Conservation (phyloP, 805 yeast genomes). For the Ogataea paraovalis region DNA sequence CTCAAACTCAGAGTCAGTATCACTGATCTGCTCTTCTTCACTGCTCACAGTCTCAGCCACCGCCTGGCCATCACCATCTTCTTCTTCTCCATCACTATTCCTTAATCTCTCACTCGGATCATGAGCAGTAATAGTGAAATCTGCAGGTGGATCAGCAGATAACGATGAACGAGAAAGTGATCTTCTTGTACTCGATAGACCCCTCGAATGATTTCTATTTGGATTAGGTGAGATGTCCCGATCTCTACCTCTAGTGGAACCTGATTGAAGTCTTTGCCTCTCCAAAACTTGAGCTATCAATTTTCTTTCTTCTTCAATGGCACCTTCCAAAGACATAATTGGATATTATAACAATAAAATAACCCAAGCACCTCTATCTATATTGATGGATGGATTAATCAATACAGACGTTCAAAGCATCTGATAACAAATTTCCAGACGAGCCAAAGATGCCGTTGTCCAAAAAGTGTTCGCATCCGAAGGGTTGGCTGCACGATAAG, state of each 20-base stretch:
- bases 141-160: constrained; percentile 22
- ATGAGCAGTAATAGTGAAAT: constrained; percentile 65
- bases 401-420: too few species aligned
- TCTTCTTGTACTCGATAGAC: constrained; percentile 21
- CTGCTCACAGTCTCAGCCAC: constrained; percentile 26
- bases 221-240: constrained; percentile 11
- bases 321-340: constrained; percentile 32
- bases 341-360: not conserved
- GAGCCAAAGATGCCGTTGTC: too few species aligned
- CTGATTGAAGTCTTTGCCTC: constrained; percentile 19
- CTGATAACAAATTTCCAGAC: too few species aligned
- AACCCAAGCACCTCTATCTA: too few species aligned
- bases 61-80: constrained; percentile 13
- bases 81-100: not conserved
- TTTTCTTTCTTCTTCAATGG: constrained; percentile 31
- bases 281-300: constrained; percentile 29
- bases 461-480: too few species aligned
- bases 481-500: too few species aligned
- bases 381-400: too few species aligned
- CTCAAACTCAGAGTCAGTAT: constrained; percentile 56
- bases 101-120: constrained; percentile 68
- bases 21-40: constrained; percentile 60
- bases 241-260: constrained; percentile 17
- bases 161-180: constrained; percentile 22
- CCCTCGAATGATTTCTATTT: constrained; percentile 17